A percentile compares a stretch with the other conserved stretches of the same genome.
Conservation (phyloP, 495 filamentous ascomycete genomes). For the Pyronema domesticum region DNA sequence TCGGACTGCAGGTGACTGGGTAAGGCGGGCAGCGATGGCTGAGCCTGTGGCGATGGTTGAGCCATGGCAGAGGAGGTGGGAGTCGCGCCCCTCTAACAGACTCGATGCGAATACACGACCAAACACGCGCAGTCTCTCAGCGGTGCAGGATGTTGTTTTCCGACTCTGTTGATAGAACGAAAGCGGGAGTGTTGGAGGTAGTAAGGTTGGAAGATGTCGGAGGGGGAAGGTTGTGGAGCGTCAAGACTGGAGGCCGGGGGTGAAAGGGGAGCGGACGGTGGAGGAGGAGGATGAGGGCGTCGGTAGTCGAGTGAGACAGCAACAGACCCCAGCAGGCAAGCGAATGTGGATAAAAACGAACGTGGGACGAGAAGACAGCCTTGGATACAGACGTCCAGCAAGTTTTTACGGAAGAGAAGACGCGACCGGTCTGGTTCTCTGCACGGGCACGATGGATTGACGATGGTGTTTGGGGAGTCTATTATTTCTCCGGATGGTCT, state of each 20-base stretch:
- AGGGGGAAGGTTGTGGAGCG: not conserved
- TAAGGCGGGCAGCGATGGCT: slow-evolving; percentile 71
- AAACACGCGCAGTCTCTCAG: not conserved
- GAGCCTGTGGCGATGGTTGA: slow-evolving; percentile 48
- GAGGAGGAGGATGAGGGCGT: not conserved
- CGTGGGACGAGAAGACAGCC: not conserved
- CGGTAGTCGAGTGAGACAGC: slow-evolving; percentile 1
- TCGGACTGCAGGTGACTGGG: slow-evolving; percentile 89
- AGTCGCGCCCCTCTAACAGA: not conserved
- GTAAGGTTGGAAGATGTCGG: not conserved
- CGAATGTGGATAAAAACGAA: not conserved
- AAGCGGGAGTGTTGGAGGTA: not conserved
- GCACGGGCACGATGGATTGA: too few species aligned
- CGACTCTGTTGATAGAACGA: not conserved
- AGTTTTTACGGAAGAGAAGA: too few species aligned
- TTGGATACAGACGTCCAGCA: too few species aligned
- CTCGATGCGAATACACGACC: not conserved
- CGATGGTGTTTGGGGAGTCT: too few species aligned
- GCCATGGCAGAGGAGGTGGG: slow-evolving; percentile 15
- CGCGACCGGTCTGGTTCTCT: too few species aligned
- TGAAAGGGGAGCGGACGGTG: not conserved
- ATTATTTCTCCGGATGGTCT: too few species aligned
- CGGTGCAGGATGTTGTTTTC: not conserved
- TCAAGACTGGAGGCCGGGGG: not conserved
- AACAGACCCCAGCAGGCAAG: not conserved